phyloP scores from a whole-genome alignment of 768 basidiomycete species.

The Pisolithus orientalis region DNA sequence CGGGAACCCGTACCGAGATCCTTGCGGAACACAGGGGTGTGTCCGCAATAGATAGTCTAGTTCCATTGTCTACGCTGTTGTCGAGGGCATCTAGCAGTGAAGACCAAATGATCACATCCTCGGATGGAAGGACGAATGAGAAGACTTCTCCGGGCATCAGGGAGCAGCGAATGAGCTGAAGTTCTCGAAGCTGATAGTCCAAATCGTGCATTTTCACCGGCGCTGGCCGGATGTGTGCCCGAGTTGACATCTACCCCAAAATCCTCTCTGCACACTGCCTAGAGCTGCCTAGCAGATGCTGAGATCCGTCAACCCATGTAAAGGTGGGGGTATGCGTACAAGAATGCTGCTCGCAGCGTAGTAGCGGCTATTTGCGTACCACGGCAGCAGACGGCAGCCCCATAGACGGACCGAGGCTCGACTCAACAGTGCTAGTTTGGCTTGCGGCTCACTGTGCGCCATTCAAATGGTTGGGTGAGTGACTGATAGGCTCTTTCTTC shows the following conservation, averaged over 20 bases:
- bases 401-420: too few relatives aligned
- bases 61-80: neutral
- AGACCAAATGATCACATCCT: conserved; percentile 31
- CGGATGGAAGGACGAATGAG: conserved; percentile 30
- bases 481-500: too few relatives aligned
- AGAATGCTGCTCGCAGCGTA: too few relatives aligned
- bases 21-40: conserved; percentile 18
- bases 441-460: too few relatives aligned
- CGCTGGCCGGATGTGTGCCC: neutral
- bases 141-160: conserved; percentile 56
- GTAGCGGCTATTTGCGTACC: too few relatives aligned
- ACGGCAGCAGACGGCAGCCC: too few relatives aligned
- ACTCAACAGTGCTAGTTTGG: too few relatives aligned
- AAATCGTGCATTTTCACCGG: neutral
- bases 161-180: conserved; percentile 55
- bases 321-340: too few relatives aligned
- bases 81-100: conserved; percentile 16
- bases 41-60: conserved; percentile 2
- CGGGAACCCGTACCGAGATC: conserved; percentile 30
- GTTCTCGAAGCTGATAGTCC: conserved; percentile 37
- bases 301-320: neutral
- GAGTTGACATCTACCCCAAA: neutral
- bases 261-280: too few relatives aligned
- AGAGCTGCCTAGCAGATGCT: neutral
- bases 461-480: too few relatives aligned